A percentile compares a stretch with the other conserved stretches of the same genome.
Evolutionary conservation across 352 stramenopile species (phyloP).

Genomic region (Phytophthora citrophthora): DNA sequence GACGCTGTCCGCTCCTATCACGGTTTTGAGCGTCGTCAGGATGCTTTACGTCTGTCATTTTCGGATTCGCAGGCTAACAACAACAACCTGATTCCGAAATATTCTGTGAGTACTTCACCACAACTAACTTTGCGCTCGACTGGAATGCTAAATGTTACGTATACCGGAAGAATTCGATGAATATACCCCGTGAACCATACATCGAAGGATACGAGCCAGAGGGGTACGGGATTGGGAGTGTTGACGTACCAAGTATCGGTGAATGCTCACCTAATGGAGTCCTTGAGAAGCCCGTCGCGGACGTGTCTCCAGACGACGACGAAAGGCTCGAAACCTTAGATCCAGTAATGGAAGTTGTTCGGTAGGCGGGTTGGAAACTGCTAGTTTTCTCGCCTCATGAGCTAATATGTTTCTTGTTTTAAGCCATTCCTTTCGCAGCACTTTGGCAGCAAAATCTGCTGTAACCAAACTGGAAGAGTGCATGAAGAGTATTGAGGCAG

Average conservation of each 20-base stretch:
- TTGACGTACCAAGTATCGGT: not conserved
- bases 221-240: slow-evolving; percentile 4
- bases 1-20: slow-evolving; percentile 62
- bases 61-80: slow-evolving; percentile 41
- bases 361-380: slow-evolving; percentile 15
- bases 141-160: not conserved
- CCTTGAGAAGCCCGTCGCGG: not conserved
- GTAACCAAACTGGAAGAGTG: slow-evolving; percentile 23
- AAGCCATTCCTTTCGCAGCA: slow-evolving; percentile 48
- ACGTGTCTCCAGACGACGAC: not conserved
- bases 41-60: slow-evolving; percentile 44
- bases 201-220: slow-evolving; percentile 6
- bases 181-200: slow-evolving; percentile 27
- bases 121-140: not conserved
- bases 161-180: slow-evolving; percentile 41
- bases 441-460: slow-evolving; percentile 26
- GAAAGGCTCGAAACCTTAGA: slow-evolving; percentile 11
- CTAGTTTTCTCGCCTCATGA: not conserved
- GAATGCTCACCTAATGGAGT: not conserved
- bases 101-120: slow-evolving; percentile 39
- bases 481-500: slow-evolving; percentile 3
- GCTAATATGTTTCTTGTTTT: not conserved
- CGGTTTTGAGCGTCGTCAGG: slow-evolving; percentile 60
- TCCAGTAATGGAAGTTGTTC: slow-evolving; percentile 34
- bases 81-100: slow-evolving; percentile 70